These are phyloP conservation scores for Geosmithia putterillii DNA, from an alignment of 2,329 filamentous ascomycete species.

Conservation along the genomic window DNA sequence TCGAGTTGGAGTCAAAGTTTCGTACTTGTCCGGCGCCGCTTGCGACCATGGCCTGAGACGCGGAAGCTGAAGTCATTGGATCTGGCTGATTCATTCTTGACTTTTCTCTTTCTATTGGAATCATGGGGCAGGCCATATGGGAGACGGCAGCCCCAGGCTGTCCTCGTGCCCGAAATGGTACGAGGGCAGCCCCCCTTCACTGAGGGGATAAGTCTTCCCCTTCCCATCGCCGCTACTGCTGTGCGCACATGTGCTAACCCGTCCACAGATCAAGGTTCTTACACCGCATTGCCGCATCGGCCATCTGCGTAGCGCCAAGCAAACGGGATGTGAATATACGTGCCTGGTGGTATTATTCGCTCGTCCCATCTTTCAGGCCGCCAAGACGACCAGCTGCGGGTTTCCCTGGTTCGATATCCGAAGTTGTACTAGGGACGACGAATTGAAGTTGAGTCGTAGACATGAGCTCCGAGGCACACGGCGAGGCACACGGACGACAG, in stretches of 20 bases:
- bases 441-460: neutral
- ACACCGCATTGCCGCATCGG: neutral
- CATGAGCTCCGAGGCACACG: neutral
- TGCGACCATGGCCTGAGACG: neutral
- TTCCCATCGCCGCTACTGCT: neutral
- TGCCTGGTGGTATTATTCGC: too few species aligned
- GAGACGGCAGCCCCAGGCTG: conserved; percentile 29
- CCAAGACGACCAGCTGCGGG: too few species aligned
- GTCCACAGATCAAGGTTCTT: conserved; percentile 1
- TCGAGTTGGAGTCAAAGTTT: conserved; percentile 88
- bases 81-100: neutral
- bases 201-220: conserved; percentile 36
- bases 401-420: neutral
- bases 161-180: conserved; percentile 37
- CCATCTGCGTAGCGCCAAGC: neutral
- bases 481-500: neutral
- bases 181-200: conserved; percentile 31
- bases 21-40: conserved; percentile 60
- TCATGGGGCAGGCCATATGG: conserved; percentile 21
- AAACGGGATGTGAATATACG: neutral
- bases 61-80: neutral
- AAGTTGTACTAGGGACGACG: neutral
- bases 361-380: too few species aligned
- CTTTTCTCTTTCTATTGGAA: conserved; percentile 5
- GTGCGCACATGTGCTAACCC: conserved; percentile 12